Evolutionary conservation across 306 rosid species (phyloP).

Genomic region (Sicyos baderoa): DNA sequence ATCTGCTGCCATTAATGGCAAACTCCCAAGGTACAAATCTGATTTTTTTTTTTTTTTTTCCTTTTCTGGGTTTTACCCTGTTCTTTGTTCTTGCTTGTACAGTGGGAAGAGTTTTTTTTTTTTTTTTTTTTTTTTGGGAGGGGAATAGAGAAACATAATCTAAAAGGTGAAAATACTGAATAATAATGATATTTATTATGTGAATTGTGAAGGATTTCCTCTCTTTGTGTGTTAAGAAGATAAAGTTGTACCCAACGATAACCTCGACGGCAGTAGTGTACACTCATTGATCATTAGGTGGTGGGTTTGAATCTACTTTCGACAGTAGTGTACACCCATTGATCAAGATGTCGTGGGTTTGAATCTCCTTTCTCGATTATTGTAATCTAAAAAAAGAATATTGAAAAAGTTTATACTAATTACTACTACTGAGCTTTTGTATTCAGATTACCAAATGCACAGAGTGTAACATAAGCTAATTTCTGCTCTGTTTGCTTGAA

Average conservation of each 20-base stretch:
- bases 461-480: neutral
- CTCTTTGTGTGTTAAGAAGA: neutral
- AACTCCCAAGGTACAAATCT: constrained; percentile 29
- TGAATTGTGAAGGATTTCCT: neutral
- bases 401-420: constrained; percentile 14
- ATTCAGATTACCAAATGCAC: constrained; percentile 16
- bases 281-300: too few species aligned
- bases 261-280: too few species aligned
- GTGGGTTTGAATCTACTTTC: too few species aligned
- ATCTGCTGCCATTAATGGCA: constrained; percentile 46
- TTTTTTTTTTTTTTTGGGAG: constrained; percentile 23
- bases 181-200: neutral
- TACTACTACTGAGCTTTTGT: constrained; percentile 6
- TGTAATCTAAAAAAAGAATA: too few species aligned
- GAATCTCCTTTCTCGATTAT: too few species aligned
- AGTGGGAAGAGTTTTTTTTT: constrained; percentile 24
- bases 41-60: constrained; percentile 6
- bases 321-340: too few species aligned
- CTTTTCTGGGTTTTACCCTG: constrained; percentile 2
- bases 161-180: neutral
- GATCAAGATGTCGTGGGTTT: too few species aligned
- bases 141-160: constrained; percentile 8
- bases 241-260: too few species aligned
- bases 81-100: constrained; percentile 44
- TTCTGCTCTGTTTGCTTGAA: too few species aligned